Percentiles rank a stretch among this genome's conserved stretches.
Conservation (phyloP, 1,284 basidiomycete species). For the Cryptococcus sp. region DNA sequence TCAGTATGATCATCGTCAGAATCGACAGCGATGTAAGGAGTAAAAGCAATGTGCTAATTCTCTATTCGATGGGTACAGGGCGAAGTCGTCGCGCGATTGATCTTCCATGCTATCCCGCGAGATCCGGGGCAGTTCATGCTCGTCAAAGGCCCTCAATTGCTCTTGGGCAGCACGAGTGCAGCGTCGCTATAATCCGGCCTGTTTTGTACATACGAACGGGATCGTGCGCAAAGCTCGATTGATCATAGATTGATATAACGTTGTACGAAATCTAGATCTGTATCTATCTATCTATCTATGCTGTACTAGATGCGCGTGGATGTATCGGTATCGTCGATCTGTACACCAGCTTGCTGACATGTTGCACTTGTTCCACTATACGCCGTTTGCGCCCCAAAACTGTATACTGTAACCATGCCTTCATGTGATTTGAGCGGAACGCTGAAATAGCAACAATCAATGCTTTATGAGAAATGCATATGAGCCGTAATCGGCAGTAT, state of each 20-base stretch:
- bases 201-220: too few relatives aligned
- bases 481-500: background rate
- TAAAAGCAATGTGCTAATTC: too few relatives aligned
- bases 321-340: too few relatives aligned
- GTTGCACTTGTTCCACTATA: too few relatives aligned
- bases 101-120: constrained; percentile 57
- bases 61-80: constrained; percentile 56
- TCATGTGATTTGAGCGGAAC: too few relatives aligned
- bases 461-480: background rate
- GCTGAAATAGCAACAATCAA: background rate
- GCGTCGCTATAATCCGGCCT: too few relatives aligned
- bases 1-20: constrained; percentile 1
- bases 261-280: background rate
- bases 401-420: too few relatives aligned
- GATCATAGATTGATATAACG: too few relatives aligned
- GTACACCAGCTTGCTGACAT: too few relatives aligned
- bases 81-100: constrained; percentile 77
- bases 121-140: constrained; percentile 36
- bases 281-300: constrained; percentile 2
- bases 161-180: constrained; percentile 3
- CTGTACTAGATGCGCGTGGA: background rate
- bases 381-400: too few relatives aligned
- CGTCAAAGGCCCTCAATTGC: constrained; percentile 23
- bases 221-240: too few relatives aligned
- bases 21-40: background rate